These are phyloP conservation scores for Cornus kousa DNA, from an alignment of 148 eudicot species.

Conservation along the genomic window DNA sequence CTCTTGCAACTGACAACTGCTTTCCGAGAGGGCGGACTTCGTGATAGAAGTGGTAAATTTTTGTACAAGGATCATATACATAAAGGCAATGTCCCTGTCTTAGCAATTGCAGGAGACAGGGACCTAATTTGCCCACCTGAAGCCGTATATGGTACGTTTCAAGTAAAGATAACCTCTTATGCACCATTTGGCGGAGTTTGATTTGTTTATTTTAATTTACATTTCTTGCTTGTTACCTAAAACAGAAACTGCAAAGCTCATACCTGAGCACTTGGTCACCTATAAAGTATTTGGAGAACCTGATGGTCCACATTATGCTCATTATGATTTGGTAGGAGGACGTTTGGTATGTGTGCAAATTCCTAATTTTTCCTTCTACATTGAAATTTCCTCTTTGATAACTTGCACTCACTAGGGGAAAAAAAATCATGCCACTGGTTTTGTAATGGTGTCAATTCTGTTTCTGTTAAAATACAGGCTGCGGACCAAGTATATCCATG, in stretches of 20 bases:
- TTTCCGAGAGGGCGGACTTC: slow-evolving; percentile 81
- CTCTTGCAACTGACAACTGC: slow-evolving; percentile 76
- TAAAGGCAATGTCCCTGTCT: slow-evolving; percentile 66
- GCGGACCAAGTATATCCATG: slow-evolving; percentile 73
- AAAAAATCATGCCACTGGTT: neutral
- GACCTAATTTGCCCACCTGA: slow-evolving; percentile 95
- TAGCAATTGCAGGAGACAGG: slow-evolving; percentile 88
- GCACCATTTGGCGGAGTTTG: neutral
- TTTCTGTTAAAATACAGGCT: slow-evolving; percentile 47
- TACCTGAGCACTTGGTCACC: slow-evolving; percentile 68
- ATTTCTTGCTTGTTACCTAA: slow-evolving; percentile 5
- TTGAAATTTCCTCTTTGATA: neutral
- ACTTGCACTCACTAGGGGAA: neutral
- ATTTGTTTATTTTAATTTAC: neutral
- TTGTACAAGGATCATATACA: slow-evolving; percentile 85
- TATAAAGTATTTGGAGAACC: slow-evolving; percentile 83
- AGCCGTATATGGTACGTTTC: slow-evolving; percentile 72
- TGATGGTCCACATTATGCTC: slow-evolving; percentile 95
- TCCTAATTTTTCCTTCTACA: slow-evolving; percentile 2
- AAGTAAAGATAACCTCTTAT: neutral
- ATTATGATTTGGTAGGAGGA: slow-evolving; percentile 94
- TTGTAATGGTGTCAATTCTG: neutral
- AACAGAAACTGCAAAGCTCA: slow-evolving; percentile 81
- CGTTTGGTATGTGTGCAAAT: slow-evolving; percentile 51
- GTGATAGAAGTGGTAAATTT: slow-evolving; percentile 76